These are phyloP conservation scores for Neopestalotiopsis rosae DNA, from an alignment of 2,329 filamentous ascomycete genomes.

Conservation along the genomic window DNA sequence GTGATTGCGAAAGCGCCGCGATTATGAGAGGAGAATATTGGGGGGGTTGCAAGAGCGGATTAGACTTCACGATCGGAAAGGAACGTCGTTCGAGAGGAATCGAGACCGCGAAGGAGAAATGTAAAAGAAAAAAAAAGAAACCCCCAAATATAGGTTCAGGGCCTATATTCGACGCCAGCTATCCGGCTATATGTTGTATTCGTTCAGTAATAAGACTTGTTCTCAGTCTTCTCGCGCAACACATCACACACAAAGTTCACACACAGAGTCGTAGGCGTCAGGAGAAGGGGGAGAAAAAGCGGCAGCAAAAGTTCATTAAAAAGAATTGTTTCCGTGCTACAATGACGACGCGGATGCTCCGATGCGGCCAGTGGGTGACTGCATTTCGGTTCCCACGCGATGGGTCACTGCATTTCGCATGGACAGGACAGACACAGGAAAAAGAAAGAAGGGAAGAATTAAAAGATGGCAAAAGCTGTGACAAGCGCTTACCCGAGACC, in stretches of 20 bases:
- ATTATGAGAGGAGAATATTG: not conserved
- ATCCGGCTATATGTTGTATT: constrained; percentile 7
- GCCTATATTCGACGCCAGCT: not conserved
- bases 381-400: not conserved
- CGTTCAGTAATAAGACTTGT: not conserved
- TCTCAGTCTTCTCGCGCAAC: not conserved
- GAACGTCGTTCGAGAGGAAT: not conserved
- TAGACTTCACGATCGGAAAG: not conserved
- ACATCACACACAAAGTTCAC: not conserved
- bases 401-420: not conserved
- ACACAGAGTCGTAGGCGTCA: not conserved
- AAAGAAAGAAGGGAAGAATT: not conserved
- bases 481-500: not conserved
- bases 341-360: not conserved
- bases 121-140: not conserved
- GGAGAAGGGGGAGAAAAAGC: not conserved
- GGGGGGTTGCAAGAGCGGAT: not conserved
- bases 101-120: not conserved
- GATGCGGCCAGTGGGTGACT: not conserved
- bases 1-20: not conserved
- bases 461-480: not conserved
- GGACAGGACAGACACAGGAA: not conserved
- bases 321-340: not conserved
- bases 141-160: not conserved
- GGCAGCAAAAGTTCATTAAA: not conserved